These are phyloP conservation scores for Eucalyptus polyanthemos DNA, from an alignment of 345 rosid genomes.

Conservation along the genomic window DNA sequence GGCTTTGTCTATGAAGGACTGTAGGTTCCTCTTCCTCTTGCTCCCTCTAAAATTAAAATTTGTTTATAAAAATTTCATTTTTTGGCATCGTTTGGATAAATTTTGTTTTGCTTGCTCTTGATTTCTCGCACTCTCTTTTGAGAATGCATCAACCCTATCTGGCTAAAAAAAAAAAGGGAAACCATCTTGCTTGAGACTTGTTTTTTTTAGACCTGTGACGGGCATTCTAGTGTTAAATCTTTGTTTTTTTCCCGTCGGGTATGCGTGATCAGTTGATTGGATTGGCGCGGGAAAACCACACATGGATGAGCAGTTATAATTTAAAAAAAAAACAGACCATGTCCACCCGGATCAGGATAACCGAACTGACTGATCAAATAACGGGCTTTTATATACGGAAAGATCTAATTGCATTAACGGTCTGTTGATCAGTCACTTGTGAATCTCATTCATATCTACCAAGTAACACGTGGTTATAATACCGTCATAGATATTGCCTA, in stretches of 20 bases:
- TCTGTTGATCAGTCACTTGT: background rate
- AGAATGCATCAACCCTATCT: too few relatives aligned
- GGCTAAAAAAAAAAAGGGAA: background rate
- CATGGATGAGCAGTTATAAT: too few relatives aligned
- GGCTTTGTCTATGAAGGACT: conserved; percentile 29
- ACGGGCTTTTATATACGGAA: background rate
- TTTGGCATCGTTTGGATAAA: too few relatives aligned
- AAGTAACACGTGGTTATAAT: background rate
- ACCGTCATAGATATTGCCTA: background rate
- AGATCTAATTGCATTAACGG: background rate
- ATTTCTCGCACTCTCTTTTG: too few relatives aligned
- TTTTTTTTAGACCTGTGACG: background rate
- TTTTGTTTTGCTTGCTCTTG: too few relatives aligned
- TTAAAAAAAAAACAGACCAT: background rate
- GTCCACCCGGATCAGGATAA: background rate
- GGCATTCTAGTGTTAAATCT: background rate
- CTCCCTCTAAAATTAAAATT: background rate
- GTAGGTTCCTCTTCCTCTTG: conserved; percentile 10
- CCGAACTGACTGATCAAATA: background rate
- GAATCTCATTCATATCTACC: fast-evolving
- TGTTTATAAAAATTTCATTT: too few relatives aligned
- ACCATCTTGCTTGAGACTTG: background rate
- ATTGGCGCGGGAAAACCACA: background rate
- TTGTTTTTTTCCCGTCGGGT: background rate
- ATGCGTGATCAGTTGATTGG: background rate